phyloP scores from a whole-genome alignment of 1,284 basidiomycete species.

The Hemileia vastatrix region DNA sequence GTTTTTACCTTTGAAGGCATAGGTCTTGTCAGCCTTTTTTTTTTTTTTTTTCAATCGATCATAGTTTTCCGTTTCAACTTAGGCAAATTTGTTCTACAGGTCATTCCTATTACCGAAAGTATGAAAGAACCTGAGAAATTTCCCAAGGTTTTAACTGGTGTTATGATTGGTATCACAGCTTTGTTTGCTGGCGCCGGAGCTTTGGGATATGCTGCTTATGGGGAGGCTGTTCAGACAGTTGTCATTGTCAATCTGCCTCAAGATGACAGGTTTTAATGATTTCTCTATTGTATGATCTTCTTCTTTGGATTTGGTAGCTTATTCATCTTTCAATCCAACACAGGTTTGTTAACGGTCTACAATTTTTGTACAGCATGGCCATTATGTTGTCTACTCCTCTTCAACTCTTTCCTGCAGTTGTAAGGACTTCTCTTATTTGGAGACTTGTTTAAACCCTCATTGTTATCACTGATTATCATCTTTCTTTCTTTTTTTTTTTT shows the following conservation, averaged over 20 bases:
- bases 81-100: conserved; percentile 42
- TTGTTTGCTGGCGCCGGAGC: conserved; percentile 85
- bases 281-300: not conserved
- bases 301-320: not conserved
- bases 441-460: not conserved
- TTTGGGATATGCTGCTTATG: conserved; percentile 44
- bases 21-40: conserved; percentile 59
- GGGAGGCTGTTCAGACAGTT: conserved; percentile 63
- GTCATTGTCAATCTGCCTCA: conserved; percentile 89
- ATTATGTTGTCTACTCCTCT: conserved; percentile 89
- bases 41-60: not conserved
- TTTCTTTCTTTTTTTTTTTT: not conserved
- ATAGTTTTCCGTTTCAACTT: conserved; percentile 11
- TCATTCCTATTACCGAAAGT: conserved; percentile 92
- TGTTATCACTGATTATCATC: not conserved
- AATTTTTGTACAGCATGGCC: conserved; percentile 57
- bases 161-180: conserved; percentile 64
- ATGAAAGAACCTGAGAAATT: conserved; percentile 88
- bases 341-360: conserved; percentile 25
- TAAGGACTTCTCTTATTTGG: not conserved
- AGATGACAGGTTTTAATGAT: conserved; percentile 74
- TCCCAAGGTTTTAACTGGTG: conserved; percentile 73
- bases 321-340: conserved; percentile 52
- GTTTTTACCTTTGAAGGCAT: conserved; percentile 99
- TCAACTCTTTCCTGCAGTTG: conserved; percentile 89